Evolutionary conservation across 331 rosid species (phyloP).

Genomic region (Telfairia occidentalis): DNA sequence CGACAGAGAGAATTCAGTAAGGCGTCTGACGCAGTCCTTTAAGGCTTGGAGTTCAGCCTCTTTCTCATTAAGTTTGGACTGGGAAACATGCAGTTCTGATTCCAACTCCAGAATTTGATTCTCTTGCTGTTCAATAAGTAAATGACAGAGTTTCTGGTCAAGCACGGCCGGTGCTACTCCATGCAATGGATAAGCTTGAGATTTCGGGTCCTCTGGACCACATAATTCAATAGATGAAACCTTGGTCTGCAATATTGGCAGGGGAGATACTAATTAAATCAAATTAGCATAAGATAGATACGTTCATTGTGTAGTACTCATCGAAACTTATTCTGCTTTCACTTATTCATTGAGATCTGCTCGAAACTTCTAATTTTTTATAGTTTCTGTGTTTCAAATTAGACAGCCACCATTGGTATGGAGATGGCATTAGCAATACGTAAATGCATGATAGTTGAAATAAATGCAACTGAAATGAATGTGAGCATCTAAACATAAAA

Average conservation of each 20-base stretch:
- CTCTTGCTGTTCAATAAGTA: conserved; percentile 53
- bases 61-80: conserved; percentile 42
- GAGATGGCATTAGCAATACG: neutral
- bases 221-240: conserved; percentile 20
- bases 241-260: neutral
- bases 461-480: neutral
- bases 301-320: neutral
- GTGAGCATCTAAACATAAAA: neutral
- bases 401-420: neutral
- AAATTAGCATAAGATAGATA: neutral
- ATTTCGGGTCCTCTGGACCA: conserved; percentile 15
- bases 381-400: neutral
- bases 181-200: conserved; percentile 9
- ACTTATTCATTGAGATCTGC: neutral
- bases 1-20: conserved; percentile 35
- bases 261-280: neutral
- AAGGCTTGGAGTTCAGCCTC: conserved; percentile 60
- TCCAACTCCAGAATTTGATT: conserved; percentile 51
- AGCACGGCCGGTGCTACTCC: conserved; percentile 43
- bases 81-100: conserved; percentile 44
- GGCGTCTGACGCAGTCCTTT: conserved; percentile 54
- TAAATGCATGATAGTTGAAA: neutral
- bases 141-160: conserved; percentile 45
- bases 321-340: neutral
- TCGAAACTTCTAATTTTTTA: neutral